Evolutionary conservation across 495 filamentous ascomycete species (phyloP).

Genomic region (Penicillium ucsense): DNA sequence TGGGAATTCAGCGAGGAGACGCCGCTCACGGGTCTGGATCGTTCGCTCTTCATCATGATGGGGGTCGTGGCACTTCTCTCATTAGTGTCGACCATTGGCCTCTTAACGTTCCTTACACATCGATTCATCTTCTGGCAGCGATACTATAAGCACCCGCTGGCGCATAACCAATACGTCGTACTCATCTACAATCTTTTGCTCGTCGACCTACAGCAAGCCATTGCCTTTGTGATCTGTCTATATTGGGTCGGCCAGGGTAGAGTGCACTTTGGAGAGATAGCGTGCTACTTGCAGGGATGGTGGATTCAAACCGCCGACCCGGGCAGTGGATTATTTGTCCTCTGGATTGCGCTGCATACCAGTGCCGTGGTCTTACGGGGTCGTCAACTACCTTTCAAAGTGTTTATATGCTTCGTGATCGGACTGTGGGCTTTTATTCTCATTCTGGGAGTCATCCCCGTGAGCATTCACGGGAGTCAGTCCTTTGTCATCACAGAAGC

Average conservation of each 20-base stretch:
- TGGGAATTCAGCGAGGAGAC: conserved; percentile 14
- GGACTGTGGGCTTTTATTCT: conserved; percentile 51
- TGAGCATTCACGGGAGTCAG: conserved; percentile 39
- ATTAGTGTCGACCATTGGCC: conserved; percentile 41
- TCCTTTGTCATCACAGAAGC: conserved; percentile 46
- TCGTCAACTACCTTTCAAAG: conserved; percentile 41
- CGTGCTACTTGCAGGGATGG: conserved; percentile 64
- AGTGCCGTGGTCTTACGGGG: conserved; percentile 50
- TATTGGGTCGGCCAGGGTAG: conserved; percentile 43
- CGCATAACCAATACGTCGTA: conserved; percentile 59
- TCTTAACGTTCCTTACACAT: conserved; percentile 47
- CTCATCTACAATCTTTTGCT: conserved; percentile 65
- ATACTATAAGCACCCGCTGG: conserved; percentile 31
- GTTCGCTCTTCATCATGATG: conserved; percentile 43
- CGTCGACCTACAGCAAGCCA: conserved; percentile 61
- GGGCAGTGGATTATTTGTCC: conserved; percentile 57
- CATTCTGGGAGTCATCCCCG: conserved; percentile 43
- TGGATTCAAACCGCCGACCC: conserved; percentile 61
- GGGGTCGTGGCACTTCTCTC: conserved; percentile 47
- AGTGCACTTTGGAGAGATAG: conserved; percentile 44
- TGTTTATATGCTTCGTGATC: conserved; percentile 39
- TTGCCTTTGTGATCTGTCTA: conserved; percentile 56
- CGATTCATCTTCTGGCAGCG: conserved; percentile 48
- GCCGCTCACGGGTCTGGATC: conserved; percentile 13
- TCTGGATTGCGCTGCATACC: conserved; percentile 58